Conservation (phyloP, 2,329 filamentous ascomycete species). For the Fusarium praegraminearum region DNA sequence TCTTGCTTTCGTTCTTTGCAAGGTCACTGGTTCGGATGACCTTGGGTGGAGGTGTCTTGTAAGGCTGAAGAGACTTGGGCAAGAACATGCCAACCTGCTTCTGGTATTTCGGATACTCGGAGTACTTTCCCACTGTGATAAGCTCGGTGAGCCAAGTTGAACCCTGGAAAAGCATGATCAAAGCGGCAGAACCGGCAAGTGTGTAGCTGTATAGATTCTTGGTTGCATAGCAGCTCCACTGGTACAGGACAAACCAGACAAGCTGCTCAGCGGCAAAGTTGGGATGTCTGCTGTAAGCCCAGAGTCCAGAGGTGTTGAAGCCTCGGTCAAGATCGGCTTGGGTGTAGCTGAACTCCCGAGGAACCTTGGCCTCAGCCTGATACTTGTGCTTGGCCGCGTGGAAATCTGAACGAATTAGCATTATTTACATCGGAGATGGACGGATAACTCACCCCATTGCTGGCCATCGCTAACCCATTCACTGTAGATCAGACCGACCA, state of each 20-base stretch:
- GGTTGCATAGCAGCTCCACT: conserved; percentile 85
- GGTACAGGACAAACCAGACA: conserved; percentile 89
- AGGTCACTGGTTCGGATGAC: conserved; percentile 65
- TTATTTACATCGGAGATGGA: background rate
- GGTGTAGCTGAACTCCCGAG: conserved; percentile 58
- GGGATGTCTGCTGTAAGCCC: conserved; percentile 89
- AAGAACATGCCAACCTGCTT: conserved; percentile 85
- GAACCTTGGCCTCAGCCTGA: conserved; percentile 63
- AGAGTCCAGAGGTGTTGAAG: conserved; percentile 86
- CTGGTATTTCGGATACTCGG: conserved; percentile 89
- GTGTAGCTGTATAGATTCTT: conserved; percentile 83
- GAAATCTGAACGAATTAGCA: conserved; percentile 66
- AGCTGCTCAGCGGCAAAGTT: conserved; percentile 95
- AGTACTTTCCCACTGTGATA: conserved; percentile 85
- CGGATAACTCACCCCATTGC: conserved; percentile 77
- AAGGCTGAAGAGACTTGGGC: conserved; percentile 66
- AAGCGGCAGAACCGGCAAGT: conserved; percentile 73
- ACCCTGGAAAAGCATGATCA: conserved; percentile 86
- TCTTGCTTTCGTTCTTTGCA: conserved; percentile 59
- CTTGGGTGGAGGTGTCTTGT: conserved; percentile 59
- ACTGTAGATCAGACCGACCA: conserved; percentile 65
- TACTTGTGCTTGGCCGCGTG: conserved; percentile 85
- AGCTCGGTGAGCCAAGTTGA: conserved; percentile 90
- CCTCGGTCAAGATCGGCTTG: conserved; percentile 88
- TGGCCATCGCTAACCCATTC: conserved; percentile 92